Conservation (phyloP, 768 basidiomycete species). For the Boletus sp. region DNA sequence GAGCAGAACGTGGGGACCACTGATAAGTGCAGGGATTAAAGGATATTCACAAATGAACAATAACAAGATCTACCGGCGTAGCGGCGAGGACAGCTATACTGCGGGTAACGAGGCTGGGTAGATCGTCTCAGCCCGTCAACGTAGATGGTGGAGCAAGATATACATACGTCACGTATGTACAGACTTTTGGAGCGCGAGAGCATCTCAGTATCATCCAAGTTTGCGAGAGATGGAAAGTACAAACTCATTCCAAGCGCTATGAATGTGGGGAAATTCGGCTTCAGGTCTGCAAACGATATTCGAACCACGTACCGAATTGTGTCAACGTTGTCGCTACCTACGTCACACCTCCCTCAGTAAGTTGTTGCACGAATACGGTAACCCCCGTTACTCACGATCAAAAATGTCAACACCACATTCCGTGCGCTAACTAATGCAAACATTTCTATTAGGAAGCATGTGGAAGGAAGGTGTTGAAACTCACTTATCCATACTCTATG, state of each 20-base stretch:
- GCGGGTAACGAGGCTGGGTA: not conserved
- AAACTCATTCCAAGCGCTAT: too few species aligned
- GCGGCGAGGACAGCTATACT: not conserved
- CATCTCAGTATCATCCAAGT: too few species aligned
- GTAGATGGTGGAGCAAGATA: not conserved
- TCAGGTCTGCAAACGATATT: too few species aligned
- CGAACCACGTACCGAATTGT: too few species aligned
- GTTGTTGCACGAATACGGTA: not conserved
- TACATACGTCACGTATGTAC: not conserved
- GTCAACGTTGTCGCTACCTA: not conserved
- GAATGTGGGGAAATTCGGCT: too few species aligned
- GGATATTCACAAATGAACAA: too few species aligned
- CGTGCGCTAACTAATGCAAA: slow-evolving; percentile 1
- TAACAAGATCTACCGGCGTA: too few species aligned
- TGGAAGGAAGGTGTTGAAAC: not conserved
- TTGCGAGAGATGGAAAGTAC: too few species aligned
- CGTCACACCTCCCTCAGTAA: not conserved
- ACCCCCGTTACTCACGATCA: slow-evolving; percentile 1
- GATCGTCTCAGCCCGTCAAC: not conserved
- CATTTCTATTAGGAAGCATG: not conserved
- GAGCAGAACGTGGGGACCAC: slow-evolving; percentile 31
- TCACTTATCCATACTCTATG: slow-evolving; percentile 17
- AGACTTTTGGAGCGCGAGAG: not conserved
- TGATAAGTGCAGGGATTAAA: not conserved
- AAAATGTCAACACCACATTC: slow-evolving; percentile 1